Evolutionary conservation across 768 basidiomycete genomes (phyloP), one percentile per base, ranked within the genome.

Genomic region (Cytidiella melzeri): DNA sequence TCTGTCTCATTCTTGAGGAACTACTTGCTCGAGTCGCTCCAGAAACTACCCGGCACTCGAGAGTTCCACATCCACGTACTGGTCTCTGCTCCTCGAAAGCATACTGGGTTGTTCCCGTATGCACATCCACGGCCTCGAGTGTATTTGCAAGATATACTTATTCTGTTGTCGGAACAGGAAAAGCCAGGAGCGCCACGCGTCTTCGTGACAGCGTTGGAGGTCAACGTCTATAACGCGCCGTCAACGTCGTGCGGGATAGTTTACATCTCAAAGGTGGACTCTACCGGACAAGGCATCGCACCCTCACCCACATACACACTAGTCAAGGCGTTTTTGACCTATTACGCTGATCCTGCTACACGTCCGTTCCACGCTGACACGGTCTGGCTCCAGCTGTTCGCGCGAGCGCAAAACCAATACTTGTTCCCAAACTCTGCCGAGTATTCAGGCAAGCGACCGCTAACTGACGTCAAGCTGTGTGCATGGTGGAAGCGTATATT

Each of bases 221-320:
- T 81, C 0, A 74, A 67, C 34, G 65, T 93, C 23, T 94, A 91
- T 73, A 76, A 78, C 42, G 61, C 94, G 43, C 86, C 90, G 2
- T 55, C 77, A 3, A 84, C 88, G 1, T 72, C 73, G 2, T 77
- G 78, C 48, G 81, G 81, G 3, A 76, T 97, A 27, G 66, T 98
- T 26, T 96, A 98, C 65, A 74, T 99, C 45, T 89, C 90, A 43
- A 99, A 99, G 69, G 83, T 96, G 46, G 96, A 99, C 64, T 83
- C 92, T 10, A 91, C 94, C 0, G 94, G 94, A 0, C 83, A 93
- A 63, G 76, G 73, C 7, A 63, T 59, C 23, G 54, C 65, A 3
- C 86, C 83, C 0, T 78, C 84, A 36, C 87, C 88, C 3, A 92
- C 92, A 1, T 67, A 77, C 3, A 61, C 74, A 11, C 78, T 97